Conservation (phyloP, 2,329 filamentous ascomycete genomes). For the Corniculantispora saksenae region DNA sequence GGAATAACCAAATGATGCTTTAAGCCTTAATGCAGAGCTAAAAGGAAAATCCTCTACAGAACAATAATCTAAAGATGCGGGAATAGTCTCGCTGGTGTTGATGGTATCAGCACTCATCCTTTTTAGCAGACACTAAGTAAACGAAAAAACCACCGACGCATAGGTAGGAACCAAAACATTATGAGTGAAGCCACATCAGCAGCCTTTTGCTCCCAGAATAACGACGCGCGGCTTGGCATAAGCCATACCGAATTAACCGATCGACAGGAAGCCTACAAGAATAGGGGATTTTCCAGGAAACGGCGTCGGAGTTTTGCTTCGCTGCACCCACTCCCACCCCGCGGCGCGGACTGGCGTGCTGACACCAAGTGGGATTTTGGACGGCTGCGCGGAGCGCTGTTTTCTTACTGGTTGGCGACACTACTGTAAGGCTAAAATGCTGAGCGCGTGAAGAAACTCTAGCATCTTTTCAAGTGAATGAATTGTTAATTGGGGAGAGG, state of each 20-base stretch:
- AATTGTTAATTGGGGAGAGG: no score
- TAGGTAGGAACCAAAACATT: neutral
- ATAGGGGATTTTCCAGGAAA: neutral
- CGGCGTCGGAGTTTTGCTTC: neutral
- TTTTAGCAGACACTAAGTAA: no score
- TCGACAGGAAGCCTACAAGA: neutral
- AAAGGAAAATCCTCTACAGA: neutral
- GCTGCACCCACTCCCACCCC: no score
- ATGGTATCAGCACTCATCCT: neutral
- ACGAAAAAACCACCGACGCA: neutral
- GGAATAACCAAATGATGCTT: neutral
- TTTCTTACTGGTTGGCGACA: neutral
- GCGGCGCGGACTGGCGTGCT: neutral
- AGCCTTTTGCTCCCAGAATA: neutral
- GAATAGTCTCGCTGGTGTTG: neutral
- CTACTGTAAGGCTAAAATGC: neutral
- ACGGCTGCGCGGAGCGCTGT: neutral
- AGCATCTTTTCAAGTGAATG: no score
- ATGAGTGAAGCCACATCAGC: neutral
- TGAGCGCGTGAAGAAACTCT: neutral
- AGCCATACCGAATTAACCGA: conserved; percentile 17
- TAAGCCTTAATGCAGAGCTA: neutral
- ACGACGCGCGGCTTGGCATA: conserved; percentile 9
- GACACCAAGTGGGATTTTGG: neutral
- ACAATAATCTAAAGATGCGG: neutral